Base-by-base conservation (phyloP, 2,329 filamentous ascomycete species). In the Scedosporium boydii region DNA sequence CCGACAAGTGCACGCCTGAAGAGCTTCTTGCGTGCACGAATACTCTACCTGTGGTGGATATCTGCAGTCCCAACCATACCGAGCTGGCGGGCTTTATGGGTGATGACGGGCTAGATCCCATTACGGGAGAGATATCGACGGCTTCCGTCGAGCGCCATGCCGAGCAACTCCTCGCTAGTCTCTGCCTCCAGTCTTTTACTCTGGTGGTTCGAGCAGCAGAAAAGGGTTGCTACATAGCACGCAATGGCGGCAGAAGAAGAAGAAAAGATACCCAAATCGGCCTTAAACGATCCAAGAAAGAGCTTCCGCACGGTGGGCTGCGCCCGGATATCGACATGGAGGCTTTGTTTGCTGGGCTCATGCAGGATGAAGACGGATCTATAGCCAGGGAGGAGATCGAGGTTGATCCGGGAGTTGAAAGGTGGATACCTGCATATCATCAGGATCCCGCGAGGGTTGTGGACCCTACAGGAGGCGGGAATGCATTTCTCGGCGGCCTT, bases 391-490 rank as follows among this genome's bases (percentile, higher is more conserved):
- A 86, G 65, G 82, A 85, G 67, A 81, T 85, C 41, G 81, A 83
- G 64, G 76, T 88, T 51, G 82, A 89, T 66, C 83, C 86, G 14
- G 86, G 87, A 3, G 79, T 87, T 61, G 83, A 87, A 68, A 77
- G 81, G 64, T 96, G 91, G 90, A 76, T 96, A 26, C 90, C 90
- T 12, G 89, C 93, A 6, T 93, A 88, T 70, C 89, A 93, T 70
- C 74, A 71, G 4, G 72, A 76, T 44, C 51, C 68, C 1, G 63
- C 68, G 7, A 83, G 78, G 63, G 91, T 97, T 1, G 77, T 95
- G n/a, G 95, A 98, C 73, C 93, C 93, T 0, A 98, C 95, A 0
- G 95, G 95, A 9, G 95, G 92, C 21, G 95, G 95, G 0, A 99
- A 99, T 74, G 87, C 89, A 0, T 98, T 97, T 69, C 78, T 97